A percentile compares a stretch with the other conserved stretches of the same genome.
Conservation (phyloP, 1,139 yeast species). For the Debaryomycetaceae sp. region DNA sequence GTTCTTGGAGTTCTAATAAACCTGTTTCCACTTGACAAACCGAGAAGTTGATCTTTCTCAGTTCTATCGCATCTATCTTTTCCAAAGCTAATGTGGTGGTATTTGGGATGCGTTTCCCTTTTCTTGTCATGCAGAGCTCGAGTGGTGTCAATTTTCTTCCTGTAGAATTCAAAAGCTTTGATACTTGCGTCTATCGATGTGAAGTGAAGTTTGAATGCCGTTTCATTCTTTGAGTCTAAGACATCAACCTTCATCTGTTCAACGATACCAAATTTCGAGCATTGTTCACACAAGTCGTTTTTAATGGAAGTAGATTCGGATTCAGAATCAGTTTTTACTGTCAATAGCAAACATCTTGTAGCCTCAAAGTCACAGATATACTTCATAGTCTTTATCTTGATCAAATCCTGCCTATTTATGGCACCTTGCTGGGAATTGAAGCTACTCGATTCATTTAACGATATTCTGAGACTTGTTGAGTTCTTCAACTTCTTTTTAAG, state of each 20-base stretch:
- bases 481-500: slow-evolving; percentile 25
- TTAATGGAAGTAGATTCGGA: slow-evolving; percentile 7
- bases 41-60: slow-evolving; percentile 7
- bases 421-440: slow-evolving; percentile 3
- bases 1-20: neutral
- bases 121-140: slow-evolving; percentile 16
- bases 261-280: slow-evolving; percentile 33
- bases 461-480: slow-evolving; percentile 29
- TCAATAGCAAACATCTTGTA: slow-evolving; percentile 31
- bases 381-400: slow-evolving; percentile 41
- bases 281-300: slow-evolving; percentile 17
- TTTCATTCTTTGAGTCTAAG: slow-evolving; percentile 5
- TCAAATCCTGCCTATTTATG: slow-evolving; percentile 27
- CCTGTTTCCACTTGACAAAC: neutral
- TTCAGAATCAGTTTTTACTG: slow-evolving; percentile 10
- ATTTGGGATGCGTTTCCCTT: slow-evolving; percentile 12
- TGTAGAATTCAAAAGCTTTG: slow-evolving; percentile 31
- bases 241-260: slow-evolving; percentile 23
- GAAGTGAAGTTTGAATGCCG: slow-evolving; percentile 27
- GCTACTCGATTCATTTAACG: slow-evolving; percentile 24
- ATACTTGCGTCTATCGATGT: slow-evolving; percentile 42
- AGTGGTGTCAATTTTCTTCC: slow-evolving; percentile 23
- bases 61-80: slow-evolving; percentile 39
- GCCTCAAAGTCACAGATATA: slow-evolving; percentile 41
- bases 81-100: slow-evolving; percentile 20